Conservation (phyloP, 345 rosid genomes). For the Eucalyptus paniculata region DNA sequence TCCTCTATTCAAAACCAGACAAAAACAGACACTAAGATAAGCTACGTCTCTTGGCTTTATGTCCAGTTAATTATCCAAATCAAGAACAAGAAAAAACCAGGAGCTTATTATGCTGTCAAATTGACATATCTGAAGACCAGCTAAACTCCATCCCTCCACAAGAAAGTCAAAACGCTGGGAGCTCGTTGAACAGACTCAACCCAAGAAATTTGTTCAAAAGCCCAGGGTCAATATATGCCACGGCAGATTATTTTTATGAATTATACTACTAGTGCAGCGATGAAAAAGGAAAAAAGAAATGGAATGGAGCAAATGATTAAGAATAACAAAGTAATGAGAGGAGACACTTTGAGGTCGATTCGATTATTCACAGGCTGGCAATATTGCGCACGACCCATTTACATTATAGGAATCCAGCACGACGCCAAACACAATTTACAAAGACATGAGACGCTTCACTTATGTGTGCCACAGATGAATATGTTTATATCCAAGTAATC, state of each 20-base stretch:
- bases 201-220: neutral
- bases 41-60: neutral
- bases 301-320: neutral
- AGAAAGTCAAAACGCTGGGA: neutral
- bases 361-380: neutral
- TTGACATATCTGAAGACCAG: neutral
- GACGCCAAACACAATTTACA: neutral
- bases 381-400: neutral
- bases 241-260: neutral
- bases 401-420: neutral
- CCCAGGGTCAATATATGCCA: neutral
- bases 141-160: neutral
- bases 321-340: neutral
- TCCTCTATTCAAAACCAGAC: neutral
- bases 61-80: neutral
- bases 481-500: neutral
- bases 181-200: neutral
- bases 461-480: neutral
- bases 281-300: neutral
- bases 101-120: neutral
- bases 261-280: neutral
- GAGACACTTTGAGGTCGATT: neutral
- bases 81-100: neutral
- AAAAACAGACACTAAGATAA: neutral
- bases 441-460: neutral